Evolutionary conservation across 192 early-diverging fungal species (phyloP).

Genomic region (Backusella luteola): DNA sequence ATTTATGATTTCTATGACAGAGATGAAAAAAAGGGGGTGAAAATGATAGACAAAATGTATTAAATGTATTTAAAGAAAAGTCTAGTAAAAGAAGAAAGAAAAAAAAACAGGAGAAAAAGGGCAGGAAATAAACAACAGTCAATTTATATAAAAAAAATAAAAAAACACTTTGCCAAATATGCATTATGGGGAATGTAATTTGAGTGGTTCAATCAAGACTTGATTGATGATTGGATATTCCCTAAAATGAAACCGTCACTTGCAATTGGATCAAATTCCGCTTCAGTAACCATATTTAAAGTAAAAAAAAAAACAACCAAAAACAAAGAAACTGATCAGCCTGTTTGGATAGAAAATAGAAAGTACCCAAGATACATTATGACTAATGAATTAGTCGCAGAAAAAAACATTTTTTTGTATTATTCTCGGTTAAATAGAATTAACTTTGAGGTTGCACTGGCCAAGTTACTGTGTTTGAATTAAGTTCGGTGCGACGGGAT

Average conservation of each 20-base stretch:
- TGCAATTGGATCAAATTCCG: neutral
- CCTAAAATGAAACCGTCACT: conserved; percentile 3
- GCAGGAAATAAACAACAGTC: neutral
- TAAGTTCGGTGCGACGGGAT: neutral
- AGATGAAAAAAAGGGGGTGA: neutral
- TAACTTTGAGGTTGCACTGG: neutral
- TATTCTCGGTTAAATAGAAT: neutral
- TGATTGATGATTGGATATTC: neutral
- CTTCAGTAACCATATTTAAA: neutral
- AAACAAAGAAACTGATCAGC: neutral
- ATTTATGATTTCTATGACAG: neutral
- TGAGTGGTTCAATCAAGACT: neutral
- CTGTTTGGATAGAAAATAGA: neutral
- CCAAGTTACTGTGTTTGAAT: neutral
- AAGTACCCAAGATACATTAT: neutral
- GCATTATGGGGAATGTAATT: neutral
- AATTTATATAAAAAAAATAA: conserved; percentile 4
- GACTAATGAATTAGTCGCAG: neutral
- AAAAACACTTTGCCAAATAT: conserved; percentile 6
- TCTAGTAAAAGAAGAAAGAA: neutral
- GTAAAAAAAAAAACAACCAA: no score
- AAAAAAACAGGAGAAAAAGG: conserved; percentile 4
- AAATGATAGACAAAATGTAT: conserved; percentile 2
- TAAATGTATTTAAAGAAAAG: neutral
- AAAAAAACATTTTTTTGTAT: neutral